These are phyloP conservation scores for Phoenix dactylifera DNA, from an alignment of 176 grass and related monocot species.

Conservation along the genomic window DNA sequence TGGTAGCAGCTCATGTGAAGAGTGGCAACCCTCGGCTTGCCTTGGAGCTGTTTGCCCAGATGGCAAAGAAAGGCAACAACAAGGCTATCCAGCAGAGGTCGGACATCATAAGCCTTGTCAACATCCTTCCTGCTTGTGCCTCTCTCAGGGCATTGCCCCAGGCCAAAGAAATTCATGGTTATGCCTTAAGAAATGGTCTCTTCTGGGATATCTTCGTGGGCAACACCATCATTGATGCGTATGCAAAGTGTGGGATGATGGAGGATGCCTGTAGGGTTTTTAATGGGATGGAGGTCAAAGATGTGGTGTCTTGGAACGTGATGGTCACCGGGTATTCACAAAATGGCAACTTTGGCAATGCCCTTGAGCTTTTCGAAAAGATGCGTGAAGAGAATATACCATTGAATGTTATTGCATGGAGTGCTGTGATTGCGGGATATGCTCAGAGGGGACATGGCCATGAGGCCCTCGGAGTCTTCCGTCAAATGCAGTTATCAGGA, in stretches of 20 bases:
- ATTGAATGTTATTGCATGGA: conserved; percentile 68
- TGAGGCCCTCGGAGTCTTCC: conserved; percentile 54
- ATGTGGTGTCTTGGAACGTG: conserved; percentile 66
- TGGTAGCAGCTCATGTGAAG: conserved; percentile 61
- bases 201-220: conserved; percentile 71
- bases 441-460: conserved; percentile 56
- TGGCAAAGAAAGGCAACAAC: conserved; percentile 35
- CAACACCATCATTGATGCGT: conserved; percentile 55
- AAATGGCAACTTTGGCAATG: conserved; percentile 63
- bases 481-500: conserved; percentile 49
- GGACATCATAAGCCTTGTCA: conserved; percentile 79
- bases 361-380: conserved; percentile 51
- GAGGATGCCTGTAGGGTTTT: conserved; percentile 64
- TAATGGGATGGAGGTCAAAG: conserved; percentile 47
- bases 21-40: conserved; percentile 32
- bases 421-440: conserved; percentile 66
- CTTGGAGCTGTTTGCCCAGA: conserved; percentile 51
- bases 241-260: conserved; percentile 71
- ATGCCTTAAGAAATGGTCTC: conserved; percentile 58
- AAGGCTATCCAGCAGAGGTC: conserved; percentile 46
- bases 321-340: conserved; percentile 75
- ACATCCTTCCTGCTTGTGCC: conserved; percentile 80
- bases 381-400: conserved; percentile 57
- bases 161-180: conserved; percentile 69
- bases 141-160: conserved; percentile 49